These are phyloP conservation scores for Epichloe glyceriae DNA, from an alignment of 2,329 filamentous ascomycete genomes.

Conservation along the genomic window DNA sequence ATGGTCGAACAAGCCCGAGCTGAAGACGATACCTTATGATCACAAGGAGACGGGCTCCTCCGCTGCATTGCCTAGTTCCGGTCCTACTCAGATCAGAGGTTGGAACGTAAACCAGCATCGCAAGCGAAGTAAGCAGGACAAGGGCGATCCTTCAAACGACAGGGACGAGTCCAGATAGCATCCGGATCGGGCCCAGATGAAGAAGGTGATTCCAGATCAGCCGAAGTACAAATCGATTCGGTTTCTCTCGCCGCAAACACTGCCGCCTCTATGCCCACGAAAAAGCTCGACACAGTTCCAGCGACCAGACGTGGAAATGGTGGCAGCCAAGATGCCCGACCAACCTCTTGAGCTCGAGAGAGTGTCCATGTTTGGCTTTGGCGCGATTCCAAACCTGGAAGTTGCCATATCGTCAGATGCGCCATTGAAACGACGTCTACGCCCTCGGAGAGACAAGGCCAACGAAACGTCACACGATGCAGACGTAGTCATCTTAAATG, in stretches of 20 bases:
- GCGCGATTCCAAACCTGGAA: conserved; percentile 10
- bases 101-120: conserved; percentile 37
- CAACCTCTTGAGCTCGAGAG: conserved; percentile 1
- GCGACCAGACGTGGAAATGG: conserved; percentile 8
- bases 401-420: conserved; percentile 1
- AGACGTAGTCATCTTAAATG: not conserved
- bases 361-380: conserved; percentile 9
- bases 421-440: conserved; percentile 6
- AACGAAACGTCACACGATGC: not conserved
- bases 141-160: conserved; percentile 19
- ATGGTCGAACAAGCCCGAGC: conserved; percentile 34
- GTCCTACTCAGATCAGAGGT: conserved; percentile 42
- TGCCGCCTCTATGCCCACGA: conserved; percentile 6
- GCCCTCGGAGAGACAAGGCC: conserved; percentile 1
- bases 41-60: conserved; percentile 45
- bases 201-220: conserved; percentile 7
- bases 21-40: conserved; percentile 46
- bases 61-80: conserved; percentile 41
- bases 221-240: not conserved
- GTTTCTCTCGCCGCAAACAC: conserved; percentile 1
- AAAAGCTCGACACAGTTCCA: not conserved
- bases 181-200: conserved; percentile 15
- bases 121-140: conserved; percentile 23
- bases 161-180: conserved; percentile 27
- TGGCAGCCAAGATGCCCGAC: conserved; percentile 6